A percentile compares a stretch with the other conserved stretches of the same genome.
Evolutionary conservation across 768 basidiomycete species (phyloP).

Genomic region (Amanita inopinata): DNA sequence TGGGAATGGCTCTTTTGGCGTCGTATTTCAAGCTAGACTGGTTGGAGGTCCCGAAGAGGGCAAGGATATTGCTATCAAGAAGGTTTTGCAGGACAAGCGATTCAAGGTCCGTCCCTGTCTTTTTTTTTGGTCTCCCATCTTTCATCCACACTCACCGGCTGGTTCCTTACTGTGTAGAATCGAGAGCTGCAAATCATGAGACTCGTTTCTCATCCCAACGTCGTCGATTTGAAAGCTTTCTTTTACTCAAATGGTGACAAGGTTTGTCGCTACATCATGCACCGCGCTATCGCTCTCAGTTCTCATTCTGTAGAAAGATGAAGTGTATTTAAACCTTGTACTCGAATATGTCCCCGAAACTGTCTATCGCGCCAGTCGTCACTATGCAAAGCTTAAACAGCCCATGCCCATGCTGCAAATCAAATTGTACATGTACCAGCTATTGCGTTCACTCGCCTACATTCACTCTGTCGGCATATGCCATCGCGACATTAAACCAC

Average conservation of each 20-base stretch:
- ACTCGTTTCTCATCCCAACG: slow-evolving; percentile 92
- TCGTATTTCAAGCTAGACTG: slow-evolving; percentile 94
- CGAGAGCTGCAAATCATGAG: slow-evolving; percentile 99
- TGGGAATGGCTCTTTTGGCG: slow-evolving; percentile 98
- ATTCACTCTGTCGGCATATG: slow-evolving; percentile 99
- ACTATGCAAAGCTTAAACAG: slow-evolving; percentile 99
- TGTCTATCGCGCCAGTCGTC: slow-evolving; percentile 96
- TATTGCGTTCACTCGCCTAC: slow-evolving; percentile 95
- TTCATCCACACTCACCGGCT: slow-evolving; percentile 2
- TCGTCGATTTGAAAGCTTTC: slow-evolving; percentile 94
- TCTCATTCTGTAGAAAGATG: slow-evolving; percentile 71
- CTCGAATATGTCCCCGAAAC: slow-evolving; percentile 99
- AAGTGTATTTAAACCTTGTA: slow-evolving; percentile 98
- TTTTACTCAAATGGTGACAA: slow-evolving; percentile 99
- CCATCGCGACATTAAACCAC: slow-evolving; percentile 99
- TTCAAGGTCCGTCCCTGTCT: slow-evolving; percentile 76
- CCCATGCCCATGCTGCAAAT: slow-evolving; percentile 99
- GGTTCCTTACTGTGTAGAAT: slow-evolving; percentile 50
- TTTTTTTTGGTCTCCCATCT: slow-evolving; percentile 12
- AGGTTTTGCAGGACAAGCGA: slow-evolving; percentile 98
- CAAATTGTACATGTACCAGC: slow-evolving; percentile 99
- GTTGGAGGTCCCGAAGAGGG: slow-evolving; percentile 51
- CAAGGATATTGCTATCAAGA: slow-evolving; percentile 99
- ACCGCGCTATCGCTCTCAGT: slow-evolving; percentile 8
- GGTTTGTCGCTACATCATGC: slow-evolving; percentile 33